Percentiles rank a stretch among this genome's conserved stretches.
These are phyloP conservation scores for Aureococcus anophagefferens DNA, from an alignment of 108 stramenopile genomes.

Conservation along the genomic window DNA sequence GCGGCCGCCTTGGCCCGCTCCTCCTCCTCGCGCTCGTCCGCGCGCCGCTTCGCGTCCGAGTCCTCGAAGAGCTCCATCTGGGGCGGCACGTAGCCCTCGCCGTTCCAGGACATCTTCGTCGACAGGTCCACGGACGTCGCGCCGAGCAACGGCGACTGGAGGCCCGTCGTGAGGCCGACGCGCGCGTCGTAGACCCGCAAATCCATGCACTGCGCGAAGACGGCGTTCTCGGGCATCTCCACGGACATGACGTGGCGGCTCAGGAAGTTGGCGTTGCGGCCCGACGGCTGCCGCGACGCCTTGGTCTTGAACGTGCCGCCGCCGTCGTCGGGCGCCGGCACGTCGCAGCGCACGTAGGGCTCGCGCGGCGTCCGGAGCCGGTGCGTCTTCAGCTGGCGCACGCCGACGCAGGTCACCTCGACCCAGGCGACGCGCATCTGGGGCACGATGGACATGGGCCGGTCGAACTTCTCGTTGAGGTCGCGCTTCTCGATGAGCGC, in stretches of 20 bases:
- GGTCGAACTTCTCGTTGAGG: neutral
- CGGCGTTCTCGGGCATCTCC: constrained; percentile 29
- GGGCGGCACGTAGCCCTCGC: neutral
- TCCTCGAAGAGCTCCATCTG: neutral
- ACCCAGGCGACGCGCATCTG: constrained; percentile 14
- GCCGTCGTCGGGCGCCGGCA: constrained; percentile 17
- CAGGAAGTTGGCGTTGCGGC: constrained; percentile 42
- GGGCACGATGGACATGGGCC: constrained; percentile 21
- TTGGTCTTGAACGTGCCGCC: constrained; percentile 12
- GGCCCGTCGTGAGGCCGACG: constrained; percentile 24
- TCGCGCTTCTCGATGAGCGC: constrained; percentile 25
- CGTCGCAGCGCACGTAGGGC: constrained; percentile 34
- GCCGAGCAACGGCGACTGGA: constrained; percentile 29
- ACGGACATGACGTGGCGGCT: constrained; percentile 25
- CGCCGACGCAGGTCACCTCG: constrained; percentile 36
- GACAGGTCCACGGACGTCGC: constrained; percentile 29
- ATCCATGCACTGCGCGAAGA: constrained; percentile 38
- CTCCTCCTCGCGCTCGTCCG: neutral
- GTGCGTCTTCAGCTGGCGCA: constrained; percentile 30
- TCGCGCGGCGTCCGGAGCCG: constrained; percentile 18
- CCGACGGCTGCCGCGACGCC: constrained; percentile 27
- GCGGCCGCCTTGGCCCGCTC: neutral
- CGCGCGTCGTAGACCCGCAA: constrained; percentile 22
- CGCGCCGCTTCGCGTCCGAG: neutral
- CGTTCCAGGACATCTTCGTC: constrained; percentile 7